Percentiles rank a stretch among this genome's conserved stretches.
These are phyloP conservation scores for Apiospora koreana DNA, from an alignment of 2,329 filamentous ascomycete genomes.

Conservation along the genomic window DNA sequence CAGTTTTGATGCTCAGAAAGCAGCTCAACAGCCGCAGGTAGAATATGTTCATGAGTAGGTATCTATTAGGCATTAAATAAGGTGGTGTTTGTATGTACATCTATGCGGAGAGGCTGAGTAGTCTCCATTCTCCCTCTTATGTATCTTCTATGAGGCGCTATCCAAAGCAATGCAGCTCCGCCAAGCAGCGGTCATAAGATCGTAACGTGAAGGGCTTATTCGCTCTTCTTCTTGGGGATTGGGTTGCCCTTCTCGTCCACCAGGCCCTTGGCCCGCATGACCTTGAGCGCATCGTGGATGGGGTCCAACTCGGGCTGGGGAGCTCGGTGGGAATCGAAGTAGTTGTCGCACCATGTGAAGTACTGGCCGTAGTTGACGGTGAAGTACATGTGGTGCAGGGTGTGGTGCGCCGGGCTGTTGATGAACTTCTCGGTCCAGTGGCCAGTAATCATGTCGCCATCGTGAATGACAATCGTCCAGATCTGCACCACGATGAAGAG, in stretches of 20 bases:
- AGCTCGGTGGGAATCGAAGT: slow-evolving; percentile 45
- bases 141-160: slow-evolving; percentile 1
- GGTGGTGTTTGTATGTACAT: neutral
- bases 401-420: slow-evolving; percentile 51
- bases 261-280: slow-evolving; percentile 46
- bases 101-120: neutral
- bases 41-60: neutral
- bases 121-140: neutral
- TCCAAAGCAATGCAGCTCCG: neutral
- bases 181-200: slow-evolving; percentile 5
- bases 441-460: slow-evolving; percentile 49
- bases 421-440: slow-evolving; percentile 48
- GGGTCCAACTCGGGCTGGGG: slow-evolving; percentile 45
- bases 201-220: slow-evolving; percentile 2
- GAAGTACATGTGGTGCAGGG: slow-evolving; percentile 51
- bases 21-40: neutral
- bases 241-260: slow-evolving; percentile 44
- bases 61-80: neutral
- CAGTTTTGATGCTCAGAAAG: neutral
- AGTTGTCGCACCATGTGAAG: slow-evolving; percentile 48
- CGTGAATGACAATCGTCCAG: slow-evolving; percentile 52
- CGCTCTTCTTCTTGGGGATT: slow-evolving; percentile 15
- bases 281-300: slow-evolving; percentile 43
- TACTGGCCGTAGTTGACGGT: slow-evolving; percentile 52
- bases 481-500: slow-evolving; percentile 47